Evolutionary conservation across 78 protist genomes (phyloP), one percentile per base, ranked within the genome.

Genomic region (Chrysochromulina parva): DNA sequence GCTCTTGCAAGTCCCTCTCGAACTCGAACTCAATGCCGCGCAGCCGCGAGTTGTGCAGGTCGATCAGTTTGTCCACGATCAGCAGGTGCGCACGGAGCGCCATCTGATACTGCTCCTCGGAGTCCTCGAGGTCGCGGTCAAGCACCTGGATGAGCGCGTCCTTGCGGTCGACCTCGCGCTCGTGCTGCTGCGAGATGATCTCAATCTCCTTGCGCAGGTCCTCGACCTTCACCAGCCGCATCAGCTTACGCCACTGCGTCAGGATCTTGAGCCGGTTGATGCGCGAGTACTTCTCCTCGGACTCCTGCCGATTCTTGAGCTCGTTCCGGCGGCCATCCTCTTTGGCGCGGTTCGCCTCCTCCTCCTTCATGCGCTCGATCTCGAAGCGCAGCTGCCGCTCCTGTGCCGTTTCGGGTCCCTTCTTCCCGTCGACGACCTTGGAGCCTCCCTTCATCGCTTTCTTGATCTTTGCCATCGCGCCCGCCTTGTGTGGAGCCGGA

Each of bases 61-160:
- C 95, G 2, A 96, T 91, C 58, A 96, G 93, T 47, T 38, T 0
- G 65, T 94, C 96, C 24, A 94, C 86, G 54, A 88, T 59, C 60
- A 57, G 88, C 66, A 96, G 89, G 53, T 96, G 96, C 24, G 93
- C 55, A 13, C 96, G 93, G 52, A 96, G 92, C 22, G 96, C 94
- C 84, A 57, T 93, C 76, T 95, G 96, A 66, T 94, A 96, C 94
- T 95, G 97, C 52, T 94, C 96, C 88, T 94, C 97, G 13, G 94
- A 88, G 20, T 95, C 97, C 20, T 92, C 94, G n/a, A 95, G 78
- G 87, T 95, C 96, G 9, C 84, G 7, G 66, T 55, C 84, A 5
- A 94, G 91, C 94, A 90, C 88, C 67, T 74, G 71, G 88, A 95
- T 93, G 88, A 94, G 90, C 28, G 95, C 95, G 38, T 95, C 94